Evolutionary conservation across 2,329 filamentous ascomycete species (phyloP).

Genomic region (Pseudogymnoascus sp.): DNA sequence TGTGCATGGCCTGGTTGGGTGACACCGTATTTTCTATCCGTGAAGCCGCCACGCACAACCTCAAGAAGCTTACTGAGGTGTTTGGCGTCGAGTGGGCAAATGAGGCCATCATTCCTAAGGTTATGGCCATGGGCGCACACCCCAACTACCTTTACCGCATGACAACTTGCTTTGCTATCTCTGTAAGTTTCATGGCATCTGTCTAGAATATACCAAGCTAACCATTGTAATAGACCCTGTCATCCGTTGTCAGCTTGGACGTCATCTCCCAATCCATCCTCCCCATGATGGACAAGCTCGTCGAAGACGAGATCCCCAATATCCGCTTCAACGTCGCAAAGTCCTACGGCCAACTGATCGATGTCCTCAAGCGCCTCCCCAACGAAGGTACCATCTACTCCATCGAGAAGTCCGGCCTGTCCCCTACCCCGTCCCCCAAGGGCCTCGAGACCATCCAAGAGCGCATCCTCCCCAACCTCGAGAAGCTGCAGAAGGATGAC

Average conservation of each 20-base stretch:
- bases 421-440: conserved; percentile 58
- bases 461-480: conserved; percentile 80
- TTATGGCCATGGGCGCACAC: conserved; percentile 96
- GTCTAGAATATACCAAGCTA: conserved; percentile 14
- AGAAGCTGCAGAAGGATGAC: conserved; percentile 94
- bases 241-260: conserved; percentile 84
- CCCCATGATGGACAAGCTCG: conserved; percentile 92
- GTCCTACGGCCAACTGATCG: conserved; percentile 85
- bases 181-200: conserved; percentile 55
- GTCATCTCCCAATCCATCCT: conserved; percentile 91
- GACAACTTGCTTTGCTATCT: conserved; percentile 99
- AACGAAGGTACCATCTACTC: conserved; percentile 81
- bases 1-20: conserved; percentile 98
- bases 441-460: conserved; percentile 77
- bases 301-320: conserved; percentile 92
- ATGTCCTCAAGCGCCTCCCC: conserved; percentile 84
- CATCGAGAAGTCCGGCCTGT: conserved; percentile 69
- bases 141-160: conserved; percentile 99
- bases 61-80: conserved; percentile 97
- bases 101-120: conserved; percentile 95
- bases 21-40: conserved; percentile 98
- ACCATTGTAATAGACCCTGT: conserved; percentile 64
- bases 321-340: conserved; percentile 99
- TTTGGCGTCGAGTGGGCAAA: conserved; percentile 98
- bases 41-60: conserved; percentile 92